Evolutionary conservation across 2,329 filamentous ascomycete genomes (phyloP), one percentile per base, ranked within the genome.

Genomic region (Raffaelea arxii): DNA sequence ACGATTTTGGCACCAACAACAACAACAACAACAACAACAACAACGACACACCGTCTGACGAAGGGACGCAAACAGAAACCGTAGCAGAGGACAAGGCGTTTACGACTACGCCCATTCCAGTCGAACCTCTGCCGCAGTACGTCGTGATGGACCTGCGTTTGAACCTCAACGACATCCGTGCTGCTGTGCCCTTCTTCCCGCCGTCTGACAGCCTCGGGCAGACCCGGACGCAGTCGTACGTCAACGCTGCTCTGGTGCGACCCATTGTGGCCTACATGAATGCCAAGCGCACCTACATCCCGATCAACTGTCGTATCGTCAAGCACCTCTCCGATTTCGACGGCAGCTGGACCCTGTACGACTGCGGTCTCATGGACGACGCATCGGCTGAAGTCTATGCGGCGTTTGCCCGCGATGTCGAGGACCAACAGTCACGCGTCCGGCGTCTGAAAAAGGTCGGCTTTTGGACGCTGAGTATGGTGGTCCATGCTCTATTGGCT

Each of bases 211-310:
- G 48, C 19, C 48, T 55, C 3, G 54, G 54, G 40, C 55, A 58
- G 45, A 94, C 86, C 2, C 83, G 80, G 16, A 85, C 96, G 59
- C 78, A 97, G 42, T 94, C 88, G 1, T 98, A 97, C 62, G 85
- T 96, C 58, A 97, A 96, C 65, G 94, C 94, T 62, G 89, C 92
- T 2, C 80, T 97, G 4, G 87, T 97, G 30, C 81, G 92, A 4
- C 92, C 92, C 16, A 98, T 98, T 51, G 90, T 98, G 36, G 92
- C 92, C 6, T 98, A 97, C 63, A 97, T 98, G 66, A 98, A 98
- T 65, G 86, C 88, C 37, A 87, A 89, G 62, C 84, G 83, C 59
- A 94, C 91, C 0, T 97, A 95, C 59, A 97, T 98, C 38, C 92
- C 92, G 23, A 88, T 98, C 57, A 86, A 84, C 56, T 97, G 92